Evolutionary conservation across 768 basidiomycete species (phyloP), one percentile per base, ranked within the genome.

Genomic region (Podaxis mareebaensis): DNA sequence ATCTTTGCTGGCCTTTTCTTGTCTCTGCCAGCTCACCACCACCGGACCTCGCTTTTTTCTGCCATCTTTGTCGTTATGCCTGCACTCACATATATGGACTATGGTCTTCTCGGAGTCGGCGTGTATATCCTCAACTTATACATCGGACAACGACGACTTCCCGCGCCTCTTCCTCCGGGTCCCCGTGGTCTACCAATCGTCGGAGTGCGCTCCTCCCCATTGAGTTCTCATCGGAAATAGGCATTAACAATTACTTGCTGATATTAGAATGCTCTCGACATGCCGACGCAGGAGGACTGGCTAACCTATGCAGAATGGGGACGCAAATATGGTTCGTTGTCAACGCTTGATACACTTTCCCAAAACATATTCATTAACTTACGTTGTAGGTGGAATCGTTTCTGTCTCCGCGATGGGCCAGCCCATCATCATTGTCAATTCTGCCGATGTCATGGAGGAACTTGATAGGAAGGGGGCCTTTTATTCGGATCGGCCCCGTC

Each of bases 221-320:
- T 22, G 24, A 51, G 12, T 36, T 26, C 54, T 46, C n/a, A 24
- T 60, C 53, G 17, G 10, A 3, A 28, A 20, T 20, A 28, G 7
- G 4, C 38, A n/a, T 13, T 36, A 28, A 51, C 24, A 0, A 30
- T 46, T 11, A 36, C 15, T 39, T 24, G 30, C 39, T 42, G 11
- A 24, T 20, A 22, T 20, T 51, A 84, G 82, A 86, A 83, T 73
- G 71, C 82, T 12, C 68, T 77, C 20, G 77, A 82, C 58, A 78
- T 85, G 76, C 81, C 85, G 0, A 65, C 70, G 0, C 65, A 72
- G 28, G 75, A 78, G 46, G 78, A 78, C 36, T 86, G 84, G 83
- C 66, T 81, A 24, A 79, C 75, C 1, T 85, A 78, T 64, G 72
- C 83, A 4, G 77, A 84, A 48, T 81, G 85, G 81, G 80, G 83